Percentiles rank a stretch among this genome's conserved stretches.
Evolutionary conservation across 768 basidiomycete genomes (phyloP).

Genomic region (Asterophora parasitica): DNA sequence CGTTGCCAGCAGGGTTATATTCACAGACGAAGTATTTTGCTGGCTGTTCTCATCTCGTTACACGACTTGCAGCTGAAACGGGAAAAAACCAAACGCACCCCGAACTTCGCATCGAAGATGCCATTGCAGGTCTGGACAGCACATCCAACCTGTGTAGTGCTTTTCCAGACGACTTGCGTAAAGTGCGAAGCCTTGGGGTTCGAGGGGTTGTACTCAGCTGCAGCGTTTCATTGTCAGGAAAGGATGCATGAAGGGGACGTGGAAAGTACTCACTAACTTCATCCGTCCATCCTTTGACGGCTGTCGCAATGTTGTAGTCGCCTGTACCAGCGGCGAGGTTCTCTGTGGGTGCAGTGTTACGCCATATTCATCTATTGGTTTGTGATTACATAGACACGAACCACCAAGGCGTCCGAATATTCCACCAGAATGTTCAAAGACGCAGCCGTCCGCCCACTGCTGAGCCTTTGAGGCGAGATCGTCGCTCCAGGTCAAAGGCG

Average conservation of each 20-base stretch:
- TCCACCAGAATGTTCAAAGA: slow-evolving; percentile 67
- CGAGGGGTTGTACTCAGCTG: slow-evolving; percentile 51
- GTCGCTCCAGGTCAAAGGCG: slow-evolving; percentile 58
- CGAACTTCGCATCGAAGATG: slow-evolving; percentile 52
- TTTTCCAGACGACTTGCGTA: slow-evolving; percentile 77
- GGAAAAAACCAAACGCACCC: slow-evolving; percentile 34
- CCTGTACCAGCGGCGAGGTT: slow-evolving; percentile 76
- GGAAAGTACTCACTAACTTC: slow-evolving; percentile 52
- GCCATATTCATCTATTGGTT: no score
- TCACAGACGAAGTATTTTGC: slow-evolving; percentile 67
- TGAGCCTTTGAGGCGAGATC: slow-evolving; percentile 58
- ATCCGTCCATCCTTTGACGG: slow-evolving; percentile 58
- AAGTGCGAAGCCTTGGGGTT: slow-evolving; percentile 63
- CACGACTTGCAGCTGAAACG: background rate
- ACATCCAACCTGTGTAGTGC: slow-evolving; percentile 57
- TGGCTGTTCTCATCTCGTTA: slow-evolving; percentile 27
- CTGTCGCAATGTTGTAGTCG: slow-evolving; percentile 41
- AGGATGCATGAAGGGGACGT: no score
- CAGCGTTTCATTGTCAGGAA: background rate
- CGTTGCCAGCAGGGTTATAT: slow-evolving; percentile 60
- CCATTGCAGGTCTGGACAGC: slow-evolving; percentile 51
- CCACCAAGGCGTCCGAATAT: slow-evolving; percentile 60
- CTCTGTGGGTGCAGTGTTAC: slow-evolving; percentile 34
- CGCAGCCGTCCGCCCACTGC: slow-evolving; percentile 63
- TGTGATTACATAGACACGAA: slow-evolving; percentile 22